phyloP scores from a whole-genome alignment of 805 yeast genomes.

The Millerozyma miso region DNA sequence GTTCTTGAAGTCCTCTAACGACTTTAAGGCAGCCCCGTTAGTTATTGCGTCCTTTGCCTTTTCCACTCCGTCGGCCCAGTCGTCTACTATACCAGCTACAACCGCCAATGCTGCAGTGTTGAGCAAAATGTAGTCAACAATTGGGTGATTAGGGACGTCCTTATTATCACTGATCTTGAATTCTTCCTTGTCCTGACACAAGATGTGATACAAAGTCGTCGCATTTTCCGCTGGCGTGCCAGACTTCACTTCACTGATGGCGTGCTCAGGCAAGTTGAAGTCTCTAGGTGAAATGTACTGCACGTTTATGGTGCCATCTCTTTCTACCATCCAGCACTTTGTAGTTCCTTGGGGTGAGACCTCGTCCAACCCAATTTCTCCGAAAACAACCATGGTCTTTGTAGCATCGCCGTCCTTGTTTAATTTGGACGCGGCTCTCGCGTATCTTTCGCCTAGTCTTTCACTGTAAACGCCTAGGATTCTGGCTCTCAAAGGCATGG shows the following conservation, averaged over 20 bases:
- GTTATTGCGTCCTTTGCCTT: conserved; percentile 65
- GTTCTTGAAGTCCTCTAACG: conserved; percentile 51
- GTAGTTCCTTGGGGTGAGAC: conserved; percentile 86
- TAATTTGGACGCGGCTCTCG: conserved; percentile 68
- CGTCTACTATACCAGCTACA: conserved; percentile 59
- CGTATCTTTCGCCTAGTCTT: conserved; percentile 75
- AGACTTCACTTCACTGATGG: conserved; percentile 63
- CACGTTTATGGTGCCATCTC: conserved; percentile 37
- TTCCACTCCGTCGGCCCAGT: conserved; percentile 76
- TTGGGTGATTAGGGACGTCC: conserved; percentile 43
- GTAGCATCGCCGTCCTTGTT: conserved; percentile 44
- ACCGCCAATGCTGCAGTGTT: conserved; percentile 87
- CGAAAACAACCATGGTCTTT: conserved; percentile 86
- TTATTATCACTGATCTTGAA: conserved; percentile 38
- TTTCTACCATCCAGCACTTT: conserved; percentile 67
- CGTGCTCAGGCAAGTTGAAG: conserved; percentile 76
- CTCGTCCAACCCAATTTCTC: conserved; percentile 88
- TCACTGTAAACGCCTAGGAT: conserved; percentile 88
- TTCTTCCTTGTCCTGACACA: conserved; percentile 41
- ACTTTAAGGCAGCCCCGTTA: conserved; percentile 60
- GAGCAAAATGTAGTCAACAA: conserved; percentile 85
- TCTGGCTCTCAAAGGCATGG: conserved; percentile 75
- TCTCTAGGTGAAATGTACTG: conserved; percentile 62
- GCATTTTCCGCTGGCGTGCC: conserved; percentile 92
- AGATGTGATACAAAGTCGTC: conserved; percentile 39